Percentiles rank a stretch among this genome's conserved stretches.
phyloP scores from a whole-genome alignment of 352 stramenopile species.

The Phytophthora palmivora region DNA sequence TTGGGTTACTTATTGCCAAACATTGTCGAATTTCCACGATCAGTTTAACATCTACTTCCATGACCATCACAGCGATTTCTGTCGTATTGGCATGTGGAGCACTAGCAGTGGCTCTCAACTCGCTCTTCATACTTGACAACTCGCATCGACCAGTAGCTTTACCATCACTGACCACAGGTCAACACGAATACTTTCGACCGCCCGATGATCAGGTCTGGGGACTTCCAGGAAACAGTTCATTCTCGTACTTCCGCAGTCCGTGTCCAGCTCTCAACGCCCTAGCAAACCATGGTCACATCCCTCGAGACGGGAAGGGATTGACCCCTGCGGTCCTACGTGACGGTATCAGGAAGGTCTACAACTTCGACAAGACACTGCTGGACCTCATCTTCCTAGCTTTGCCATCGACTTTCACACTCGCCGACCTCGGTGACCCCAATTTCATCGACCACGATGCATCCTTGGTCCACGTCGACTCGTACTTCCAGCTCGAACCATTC shows the following conservation, averaged over 20 bases:
- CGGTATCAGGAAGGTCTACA: constrained; percentile 56
- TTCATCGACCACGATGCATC: constrained; percentile 79
- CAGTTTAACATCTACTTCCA: constrained; percentile 13
- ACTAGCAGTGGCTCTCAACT: constrained; percentile 23
- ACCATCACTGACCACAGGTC: constrained; percentile 12
- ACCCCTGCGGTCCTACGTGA: constrained; percentile 43
- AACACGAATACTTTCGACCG: constrained; percentile 60
- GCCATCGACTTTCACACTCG: constrained; percentile 43
- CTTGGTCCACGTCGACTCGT: constrained; percentile 63
- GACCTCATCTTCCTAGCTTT: constrained; percentile 27
- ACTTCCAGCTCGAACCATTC: constrained; percentile 49
- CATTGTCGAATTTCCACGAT: constrained; percentile 25
- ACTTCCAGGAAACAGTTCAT: constrained; percentile 43
- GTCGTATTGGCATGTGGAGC: constrained; percentile 19
- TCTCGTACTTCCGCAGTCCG: constrained; percentile 39
- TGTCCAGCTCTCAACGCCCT: constrained; percentile 57
- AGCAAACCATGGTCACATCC: constrained; percentile 58
- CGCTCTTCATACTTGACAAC: constrained; percentile 21
- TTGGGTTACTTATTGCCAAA: background rate
- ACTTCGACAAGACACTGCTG: constrained; percentile 42
- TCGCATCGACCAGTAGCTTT: background rate
- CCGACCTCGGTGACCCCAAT: constrained; percentile 55
- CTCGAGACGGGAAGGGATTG: constrained; percentile 46
- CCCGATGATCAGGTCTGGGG: constrained; percentile 43
- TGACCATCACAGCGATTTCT: constrained; percentile 9